Base-by-base conservation (phyloP, 2,329 filamentous ascomycete species). In the Nemania sp. region DNA sequence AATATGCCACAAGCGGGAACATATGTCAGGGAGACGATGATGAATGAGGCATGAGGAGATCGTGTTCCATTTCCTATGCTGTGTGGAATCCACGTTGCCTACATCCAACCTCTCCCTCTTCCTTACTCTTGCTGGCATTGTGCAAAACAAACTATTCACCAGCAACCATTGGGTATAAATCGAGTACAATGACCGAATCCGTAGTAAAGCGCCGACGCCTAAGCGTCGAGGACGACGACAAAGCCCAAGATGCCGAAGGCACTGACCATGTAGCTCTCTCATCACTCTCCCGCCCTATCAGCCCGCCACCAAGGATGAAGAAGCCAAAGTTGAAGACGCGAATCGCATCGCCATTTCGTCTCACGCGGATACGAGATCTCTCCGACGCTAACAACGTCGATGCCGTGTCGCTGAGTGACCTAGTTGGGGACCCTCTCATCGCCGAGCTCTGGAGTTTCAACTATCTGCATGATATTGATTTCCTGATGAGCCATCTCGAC, bases 401-500 rank as follows among this genome's bases (percentile, higher is more conserved):
- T 72, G 80, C 90, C 0, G 75, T 94, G 35, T 81, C 80, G 1
- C 77, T 95, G 10, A 76, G 77, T 4, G 89, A 91, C 59, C 80
- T 96, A 5, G 80, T 96, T 1, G 86, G 89, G 0, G 87, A 92
- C 71, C 89, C 90, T 0, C 79, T 92, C 63, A 90, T 95, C 56
- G 82, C 83, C 40, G 85, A 90, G 69, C 86, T 84, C 64, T 90
- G 88, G 88, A 81, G 88, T 56, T 90, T 90, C 73, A 90, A 90
- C 69, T 90, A 79, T 56, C 70, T 90, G 1, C 84, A 89, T 63
- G 83, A 90, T 65, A 73, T 87, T 12, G 74, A 78, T 43, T 88
- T 86, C 61, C 68, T 87, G 20, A 78, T 86, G 77, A 68, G 73
- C 21, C 79, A 83, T 4, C 81, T 88, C 54, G 82, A 87, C 62